Evolutionary conservation across 2,329 filamentous ascomycete genomes (phyloP), one percentile per base, ranked within the genome.

Genomic region (Volutella citrinella): DNA sequence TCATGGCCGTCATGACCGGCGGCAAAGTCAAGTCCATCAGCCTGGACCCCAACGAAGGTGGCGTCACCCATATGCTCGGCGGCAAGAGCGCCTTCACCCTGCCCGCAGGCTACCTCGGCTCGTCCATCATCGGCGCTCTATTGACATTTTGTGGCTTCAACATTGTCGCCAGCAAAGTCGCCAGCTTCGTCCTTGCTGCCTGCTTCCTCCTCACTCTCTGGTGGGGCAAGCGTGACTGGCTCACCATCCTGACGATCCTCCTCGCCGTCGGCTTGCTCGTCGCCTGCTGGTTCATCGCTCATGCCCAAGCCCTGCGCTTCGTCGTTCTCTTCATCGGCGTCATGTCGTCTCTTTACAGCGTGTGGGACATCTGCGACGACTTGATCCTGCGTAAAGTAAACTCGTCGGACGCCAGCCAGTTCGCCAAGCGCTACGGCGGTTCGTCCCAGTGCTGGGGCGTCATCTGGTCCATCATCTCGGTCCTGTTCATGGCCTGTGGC

Each of bases 331-430:
- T 90, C 52, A 87, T 90, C 42, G 85, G 85, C 25, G 84, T 89
- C 49, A 89, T 90, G 85, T 84, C 79, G 7, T 82, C 79, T 3
- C 72, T 90, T 2, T 90, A 90, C 60, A 86, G 81, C 45, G 84
- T 86, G 6, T 90, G 85, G 85, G 85, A 90, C 66, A 90, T 90
- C 48, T 89, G 84, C 60, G 85, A 91, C 54, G 85, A 91, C 48
- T 68, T 90, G 19, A 88, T 91, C 46, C 65, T 89, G 5, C 75
- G 85, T 38, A 90, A 89, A 63, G 83, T 90, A 32, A 89, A 90
- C 59, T 79, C 74, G 15, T 88, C 84, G 5, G 85, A 91, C 54
- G 84, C 85, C 6, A 86, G 81, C 47, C 82, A 88, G 19, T 90
- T 90, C 49, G 84, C 85, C 7, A 72, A 87, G 61, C 72, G 79